These are phyloP conservation scores for Mycogone perniciosa DNA, from an alignment of 2,329 filamentous ascomycete genomes.

Conservation along the genomic window DNA sequence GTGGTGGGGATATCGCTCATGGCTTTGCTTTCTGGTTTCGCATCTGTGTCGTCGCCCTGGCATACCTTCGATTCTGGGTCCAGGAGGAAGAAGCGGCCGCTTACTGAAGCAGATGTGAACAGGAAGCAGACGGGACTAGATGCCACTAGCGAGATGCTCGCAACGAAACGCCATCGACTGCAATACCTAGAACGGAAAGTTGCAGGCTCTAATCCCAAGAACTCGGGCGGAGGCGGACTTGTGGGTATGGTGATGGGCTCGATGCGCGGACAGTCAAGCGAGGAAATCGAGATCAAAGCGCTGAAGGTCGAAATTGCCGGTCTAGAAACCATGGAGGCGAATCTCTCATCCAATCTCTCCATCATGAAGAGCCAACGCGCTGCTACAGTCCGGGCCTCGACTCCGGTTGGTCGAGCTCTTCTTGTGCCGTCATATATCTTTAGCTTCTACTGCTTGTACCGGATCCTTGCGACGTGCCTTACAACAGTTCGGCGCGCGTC, in stretches of 20 bases:
- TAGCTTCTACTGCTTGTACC: slow-evolving; percentile 77
- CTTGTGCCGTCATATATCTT: slow-evolving; percentile 61
- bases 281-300: slow-evolving; percentile 51
- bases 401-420: slow-evolving; percentile 57
- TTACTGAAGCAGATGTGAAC: slow-evolving; percentile 67
- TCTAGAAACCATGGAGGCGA: slow-evolving; percentile 71
- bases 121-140: slow-evolving; percentile 74
- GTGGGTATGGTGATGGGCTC: slow-evolving; percentile 69
- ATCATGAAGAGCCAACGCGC: slow-evolving; percentile 57
- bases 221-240: slow-evolving; percentile 40
- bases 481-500: slow-evolving; percentile 56
- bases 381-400: slow-evolving; percentile 61
- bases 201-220: slow-evolving; percentile 22
- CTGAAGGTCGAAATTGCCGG: slow-evolving; percentile 72
- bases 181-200: slow-evolving; percentile 62
- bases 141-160: slow-evolving; percentile 72
- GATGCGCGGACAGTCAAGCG: slow-evolving; percentile 57
- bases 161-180: slow-evolving; percentile 66
- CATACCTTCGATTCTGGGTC: slow-evolving; percentile 62
- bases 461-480: slow-evolving; percentile 65
- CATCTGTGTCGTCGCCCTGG: slow-evolving; percentile 82
- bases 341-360: slow-evolving; percentile 58
- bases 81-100: slow-evolving; percentile 42
- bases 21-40: slow-evolving; percentile 83
- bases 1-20: slow-evolving; percentile 82